Evolutionary conservation across 208 protist species (phyloP).

Genomic region (Trypanosoma vivax): DNA sequence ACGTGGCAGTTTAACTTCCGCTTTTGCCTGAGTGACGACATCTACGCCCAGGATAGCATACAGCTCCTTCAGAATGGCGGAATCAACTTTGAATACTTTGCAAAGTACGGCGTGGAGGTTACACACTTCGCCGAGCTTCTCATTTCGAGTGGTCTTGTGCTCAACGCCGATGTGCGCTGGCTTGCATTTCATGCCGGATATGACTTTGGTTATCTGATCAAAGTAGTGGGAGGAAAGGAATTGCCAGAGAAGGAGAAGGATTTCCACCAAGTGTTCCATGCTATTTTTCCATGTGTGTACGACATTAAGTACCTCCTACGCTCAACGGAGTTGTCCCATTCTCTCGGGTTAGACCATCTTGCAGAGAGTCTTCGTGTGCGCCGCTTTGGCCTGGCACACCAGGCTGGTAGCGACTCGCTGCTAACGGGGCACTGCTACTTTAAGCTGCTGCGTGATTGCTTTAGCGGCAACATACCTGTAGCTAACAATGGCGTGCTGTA

Average conservation of each 20-base stretch:
- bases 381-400: constrained; percentile 90
- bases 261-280: constrained; percentile 94
- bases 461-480: constrained; percentile 77
- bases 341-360: constrained; percentile 94
- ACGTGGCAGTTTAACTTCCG: constrained; percentile 99
- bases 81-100: constrained; percentile 96
- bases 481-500: constrained; percentile 92
- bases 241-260: constrained; percentile 95
- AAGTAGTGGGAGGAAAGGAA: constrained; percentile 93
- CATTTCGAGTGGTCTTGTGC: constrained; percentile 94
- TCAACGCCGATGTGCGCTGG: constrained; percentile 96
- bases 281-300: constrained; percentile 96
- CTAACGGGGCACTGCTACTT: constrained; percentile 98
- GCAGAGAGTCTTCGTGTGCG: constrained; percentile 92
- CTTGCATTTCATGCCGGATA: constrained; percentile 98
- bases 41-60: constrained; percentile 97
- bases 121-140: constrained; percentile 96
- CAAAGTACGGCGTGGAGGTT: constrained; percentile 93
- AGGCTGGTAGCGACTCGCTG: constrained; percentile 96
- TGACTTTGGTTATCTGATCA: constrained; percentile 98
- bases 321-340: constrained; percentile 85
- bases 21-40: constrained; percentile 95
- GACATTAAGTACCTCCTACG: constrained; percentile 99
- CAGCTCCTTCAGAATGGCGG: constrained; percentile 93
- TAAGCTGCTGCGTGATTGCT: constrained; percentile 90